phyloP scores from a whole-genome alignment of 192 early-diverging fungal genomes.

The Podila epicladia region DNA sequence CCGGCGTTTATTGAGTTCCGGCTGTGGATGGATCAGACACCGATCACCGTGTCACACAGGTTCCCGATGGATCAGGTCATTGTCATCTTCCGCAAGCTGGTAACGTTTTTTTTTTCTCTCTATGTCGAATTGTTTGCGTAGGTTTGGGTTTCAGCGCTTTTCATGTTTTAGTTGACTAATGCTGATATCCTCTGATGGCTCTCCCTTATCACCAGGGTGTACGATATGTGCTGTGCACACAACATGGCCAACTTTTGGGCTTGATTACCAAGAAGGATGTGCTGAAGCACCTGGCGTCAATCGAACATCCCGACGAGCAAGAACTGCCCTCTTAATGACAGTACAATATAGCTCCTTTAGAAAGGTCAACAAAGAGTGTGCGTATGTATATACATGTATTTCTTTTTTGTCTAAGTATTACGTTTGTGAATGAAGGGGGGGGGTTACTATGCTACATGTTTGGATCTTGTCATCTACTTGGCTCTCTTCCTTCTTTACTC shows the following conservation, averaged over 20 bases:
- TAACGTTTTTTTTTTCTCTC: constrained; percentile 13
- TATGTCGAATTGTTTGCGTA: neutral
- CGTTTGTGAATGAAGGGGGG: too few relatives aligned
- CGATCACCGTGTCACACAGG: constrained; percentile 68
- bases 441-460: neutral
- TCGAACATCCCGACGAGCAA: constrained; percentile 44
- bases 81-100: constrained; percentile 73
- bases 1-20: constrained; percentile 64
- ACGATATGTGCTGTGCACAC: constrained; percentile 67
- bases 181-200: neutral
- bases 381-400: too few relatives aligned
- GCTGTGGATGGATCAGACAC: constrained; percentile 76
- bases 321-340: constrained; percentile 14
- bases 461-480: neutral
- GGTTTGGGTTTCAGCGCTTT: neutral
- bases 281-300: constrained; percentile 57
- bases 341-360: neutral
- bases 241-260: constrained; percentile 67
- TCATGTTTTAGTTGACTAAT: neutral
- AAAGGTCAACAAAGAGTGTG: too few relatives aligned
- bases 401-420: too few relatives aligned
- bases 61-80: constrained; percentile 73
- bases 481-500: constrained; percentile 58
- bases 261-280: constrained; percentile 81
- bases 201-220: constrained; percentile 51